Evolutionary conservation across 805 yeast genomes (phyloP), one percentile per base, ranked within the genome.

Genomic region (Hanseniaspora nectarophila): DNA sequence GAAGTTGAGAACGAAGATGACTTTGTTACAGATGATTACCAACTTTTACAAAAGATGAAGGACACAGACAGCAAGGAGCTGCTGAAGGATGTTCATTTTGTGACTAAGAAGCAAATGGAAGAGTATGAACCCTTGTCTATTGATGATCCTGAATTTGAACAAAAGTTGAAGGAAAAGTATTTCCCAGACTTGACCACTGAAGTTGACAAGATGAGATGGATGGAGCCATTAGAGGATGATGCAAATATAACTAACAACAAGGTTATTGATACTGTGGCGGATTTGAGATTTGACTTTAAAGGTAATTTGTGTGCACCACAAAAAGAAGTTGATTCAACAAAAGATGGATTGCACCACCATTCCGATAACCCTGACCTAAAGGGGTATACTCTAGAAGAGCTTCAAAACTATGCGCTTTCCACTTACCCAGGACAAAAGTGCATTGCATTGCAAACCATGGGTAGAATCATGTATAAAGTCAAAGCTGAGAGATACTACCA

Each of bases 151-250:
- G 73, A 81, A 10, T 89, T 89, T 63, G 75, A 80, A 57, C 80
- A 80, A 26, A 82, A 87, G 60, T 68, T 92, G 48, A 92, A 88
- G 60, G 83, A 80, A 24, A 85, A 84, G 61, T 90, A 78, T 67
- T 92, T 81, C 67, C 97, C 99, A 1, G 90, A 88, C 57, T 70
- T 92, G 47, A 95, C 96, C 1, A 78, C 72, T 45, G 95, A 92
- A 57, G 76, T 85, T 0, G 80, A 78, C 38, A 83, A 85, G 59
- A 65, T 92, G 53, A 84, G 88, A 54, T 92, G 99, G 99, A 89
- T 89, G 95, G 75, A 81, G 54, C 26, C 29, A 2, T n/a, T 33
- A 2, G 15, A 16, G 7, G 76, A 81, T 0, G 70, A 75, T 24
- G 72, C 75, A 1, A 56, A 65, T 12, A 65, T 68, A 23, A 67